phyloP scores from a whole-genome alignment of 2,329 filamentous ascomycete species.

The Aspergillus fumigatiaffinis region DNA sequence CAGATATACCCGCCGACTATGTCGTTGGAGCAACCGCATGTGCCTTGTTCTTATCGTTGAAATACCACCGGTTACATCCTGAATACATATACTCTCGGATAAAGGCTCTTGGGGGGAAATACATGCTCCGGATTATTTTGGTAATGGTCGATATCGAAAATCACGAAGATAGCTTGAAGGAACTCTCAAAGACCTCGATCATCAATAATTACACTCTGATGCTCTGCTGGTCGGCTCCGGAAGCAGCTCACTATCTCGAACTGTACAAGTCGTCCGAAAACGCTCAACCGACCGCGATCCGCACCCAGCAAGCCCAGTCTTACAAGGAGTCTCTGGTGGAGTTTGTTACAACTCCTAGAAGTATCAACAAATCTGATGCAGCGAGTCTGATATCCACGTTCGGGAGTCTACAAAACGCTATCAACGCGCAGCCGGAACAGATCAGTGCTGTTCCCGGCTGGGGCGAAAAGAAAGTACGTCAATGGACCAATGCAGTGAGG shows the following conservation, averaged over 20 bases:
- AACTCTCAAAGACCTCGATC: slow-evolving; percentile 86
- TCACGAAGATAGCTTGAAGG: slow-evolving; percentile 83
- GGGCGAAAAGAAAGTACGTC: slow-evolving; percentile 91
- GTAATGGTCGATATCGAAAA: slow-evolving; percentile 94
- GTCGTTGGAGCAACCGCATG: slow-evolving; percentile 83
- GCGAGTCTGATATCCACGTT: slow-evolving; percentile 87
- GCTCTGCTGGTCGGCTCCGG: slow-evolving; percentile 88
- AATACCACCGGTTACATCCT: slow-evolving; percentile 94
- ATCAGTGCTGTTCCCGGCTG: slow-evolving; percentile 81
- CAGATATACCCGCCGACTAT: slow-evolving; percentile 93
- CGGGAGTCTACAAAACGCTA: slow-evolving; percentile 77
- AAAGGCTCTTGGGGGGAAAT: slow-evolving; percentile 76
- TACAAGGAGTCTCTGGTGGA: slow-evolving; percentile 87
- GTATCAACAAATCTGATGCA: slow-evolving; percentile 92
- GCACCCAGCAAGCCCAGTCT: slow-evolving; percentile 74
- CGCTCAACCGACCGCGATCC: slow-evolving; percentile 75
- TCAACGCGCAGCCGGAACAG: slow-evolving; percentile 85
- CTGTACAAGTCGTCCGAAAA: slow-evolving; percentile 94
- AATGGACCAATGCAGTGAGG: slow-evolving; percentile 75
- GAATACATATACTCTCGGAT: slow-evolving; percentile 98
- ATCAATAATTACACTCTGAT: slow-evolving; percentile 91
- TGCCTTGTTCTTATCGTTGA: slow-evolving; percentile 86
- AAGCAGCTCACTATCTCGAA: slow-evolving; percentile 90
- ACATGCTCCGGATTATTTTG: slow-evolving; percentile 79
- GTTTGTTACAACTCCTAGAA: slow-evolving; percentile 84